Conservation (phyloP, 305 asterid genomes). For the Solanum hybrid region DNA sequence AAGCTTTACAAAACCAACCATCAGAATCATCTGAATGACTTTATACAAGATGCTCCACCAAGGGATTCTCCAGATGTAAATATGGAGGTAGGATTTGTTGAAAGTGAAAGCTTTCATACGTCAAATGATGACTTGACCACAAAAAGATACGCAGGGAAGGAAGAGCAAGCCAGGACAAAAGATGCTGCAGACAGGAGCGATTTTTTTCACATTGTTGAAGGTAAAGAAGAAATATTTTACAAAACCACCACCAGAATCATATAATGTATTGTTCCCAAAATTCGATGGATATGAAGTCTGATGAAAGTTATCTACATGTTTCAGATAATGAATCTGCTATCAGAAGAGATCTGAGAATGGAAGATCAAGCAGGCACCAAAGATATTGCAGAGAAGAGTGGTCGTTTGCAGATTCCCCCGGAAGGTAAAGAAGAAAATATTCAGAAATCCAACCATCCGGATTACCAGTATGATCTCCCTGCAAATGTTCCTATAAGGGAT, state of each 20-base stretch:
- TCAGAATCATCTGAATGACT: neutral
- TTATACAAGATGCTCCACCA: neutral
- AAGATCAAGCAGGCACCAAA: neutral
- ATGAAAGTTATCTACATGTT: neutral
- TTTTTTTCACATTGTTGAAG: neutral
- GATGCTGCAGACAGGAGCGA: neutral
- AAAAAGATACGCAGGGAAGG: neutral
- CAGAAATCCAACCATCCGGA: neutral
- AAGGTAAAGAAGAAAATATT: neutral
- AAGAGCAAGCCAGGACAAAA: neutral
- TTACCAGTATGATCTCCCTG: neutral
- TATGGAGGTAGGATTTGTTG: neutral
- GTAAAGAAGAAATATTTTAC: neutral
- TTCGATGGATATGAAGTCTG: neutral
- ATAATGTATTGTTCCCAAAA: neutral
- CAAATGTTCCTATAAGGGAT: neutral
- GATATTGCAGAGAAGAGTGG: neutral
- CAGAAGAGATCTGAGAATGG: constrained; percentile 2
- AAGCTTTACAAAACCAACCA: neutral
- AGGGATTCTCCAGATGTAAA: neutral
- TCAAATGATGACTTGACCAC: neutral
- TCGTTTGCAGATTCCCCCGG: neutral
- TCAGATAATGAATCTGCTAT: neutral
- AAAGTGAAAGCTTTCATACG: neutral
- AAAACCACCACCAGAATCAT: neutral